Evolutionary conservation across 768 basidiomycete species (phyloP), one percentile per base, ranked within the genome.

Genomic region (Guyanaporus albipodus): DNA sequence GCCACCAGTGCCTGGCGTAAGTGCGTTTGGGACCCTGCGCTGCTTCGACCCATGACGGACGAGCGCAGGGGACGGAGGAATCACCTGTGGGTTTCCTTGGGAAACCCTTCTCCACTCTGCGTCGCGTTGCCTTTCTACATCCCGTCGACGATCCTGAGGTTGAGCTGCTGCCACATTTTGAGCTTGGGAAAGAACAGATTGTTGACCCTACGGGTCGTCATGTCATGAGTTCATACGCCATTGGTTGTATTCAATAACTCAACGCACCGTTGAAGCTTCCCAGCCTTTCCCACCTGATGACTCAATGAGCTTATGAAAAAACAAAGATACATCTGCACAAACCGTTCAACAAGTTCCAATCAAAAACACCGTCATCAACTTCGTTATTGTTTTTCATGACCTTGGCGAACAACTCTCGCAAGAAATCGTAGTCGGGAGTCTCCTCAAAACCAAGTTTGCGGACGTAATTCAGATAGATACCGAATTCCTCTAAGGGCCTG

Each of bases 381-480:
- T 98, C 96, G 48, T 83, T 85, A 55, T 83, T 87, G 64, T 82
- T 91, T 75, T 93, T 93, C 70, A 98, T 74, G 39, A 96, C 85
- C 66, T 97, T 97, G 46, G 85, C 77, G 66, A 98, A 97, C 44
- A 99, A 73, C 58, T 97, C 96, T 50, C 94, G 80, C 60, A 99
- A 68, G 71, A 99, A 99, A 62, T 98, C 94, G 64, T 99, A 99
- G 70, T 99, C 96, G 33, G 96, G 96, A 18, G 93, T 90, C 71
- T 99, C 96, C 65, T 98, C 96, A 67, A 99, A 99, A 12, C 95
- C 96, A 54, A 99, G 83, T 66, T 97, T 99, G 52, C 96, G 86
- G 52, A 98, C 96, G 69, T 99, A 99, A 73, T 98, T 98, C 42
- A 99, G 78, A 70, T 98, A 99, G 62, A 99, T 98, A 45, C 85